These are phyloP conservation scores for Rhizomucor miehei DNA, from an alignment of 371 early-diverging fungal species.

Conservation along the genomic window DNA sequence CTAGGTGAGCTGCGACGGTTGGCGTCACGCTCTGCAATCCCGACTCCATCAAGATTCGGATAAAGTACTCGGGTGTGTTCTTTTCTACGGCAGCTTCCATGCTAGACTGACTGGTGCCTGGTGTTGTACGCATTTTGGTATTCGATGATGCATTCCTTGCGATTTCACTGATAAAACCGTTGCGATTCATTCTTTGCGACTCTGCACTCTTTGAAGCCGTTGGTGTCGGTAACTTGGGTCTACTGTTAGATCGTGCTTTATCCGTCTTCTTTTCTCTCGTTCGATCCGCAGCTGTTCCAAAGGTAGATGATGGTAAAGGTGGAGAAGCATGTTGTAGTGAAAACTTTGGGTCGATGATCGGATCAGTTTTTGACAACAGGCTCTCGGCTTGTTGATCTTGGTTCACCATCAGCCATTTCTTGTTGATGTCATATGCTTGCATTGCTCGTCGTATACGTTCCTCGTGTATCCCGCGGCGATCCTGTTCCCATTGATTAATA, in stretches of 20 bases:
- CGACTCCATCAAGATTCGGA: slow-evolving; percentile 40
- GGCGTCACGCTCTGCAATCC: slow-evolving; percentile 37
- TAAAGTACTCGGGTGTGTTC: slow-evolving; percentile 42
- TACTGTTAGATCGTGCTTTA: not conserved
- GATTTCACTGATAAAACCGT: no score
- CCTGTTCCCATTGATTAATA: slow-evolving; percentile 11
- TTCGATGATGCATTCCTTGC: slow-evolving; percentile 1
- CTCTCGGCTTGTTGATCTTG: slow-evolving; percentile 47
- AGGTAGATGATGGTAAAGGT: no score
- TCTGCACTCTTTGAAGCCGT: not conserved
- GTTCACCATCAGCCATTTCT: slow-evolving; percentile 49
- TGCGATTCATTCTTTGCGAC: not conserved
- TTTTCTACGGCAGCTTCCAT: slow-evolving; percentile 17
- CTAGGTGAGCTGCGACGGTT: slow-evolving; percentile 32
- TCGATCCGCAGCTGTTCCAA: no score
- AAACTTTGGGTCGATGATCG: no score
- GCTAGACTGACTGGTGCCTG: not conserved
- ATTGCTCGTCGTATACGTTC: slow-evolving; percentile 25
- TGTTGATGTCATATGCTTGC: slow-evolving; percentile 34
- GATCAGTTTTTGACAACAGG: not conserved
- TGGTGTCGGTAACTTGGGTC: not conserved
- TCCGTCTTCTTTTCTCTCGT: no score
- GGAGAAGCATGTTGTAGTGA: no score
- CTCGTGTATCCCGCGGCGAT: slow-evolving; percentile 44
- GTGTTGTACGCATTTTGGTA: not conserved